A percentile compares a stretch with the other conserved stretches of the same genome.
These are phyloP conservation scores for Hanseniaspora taiwanica DNA, from an alignment of 805 yeast genomes.

Conservation along the genomic window DNA sequence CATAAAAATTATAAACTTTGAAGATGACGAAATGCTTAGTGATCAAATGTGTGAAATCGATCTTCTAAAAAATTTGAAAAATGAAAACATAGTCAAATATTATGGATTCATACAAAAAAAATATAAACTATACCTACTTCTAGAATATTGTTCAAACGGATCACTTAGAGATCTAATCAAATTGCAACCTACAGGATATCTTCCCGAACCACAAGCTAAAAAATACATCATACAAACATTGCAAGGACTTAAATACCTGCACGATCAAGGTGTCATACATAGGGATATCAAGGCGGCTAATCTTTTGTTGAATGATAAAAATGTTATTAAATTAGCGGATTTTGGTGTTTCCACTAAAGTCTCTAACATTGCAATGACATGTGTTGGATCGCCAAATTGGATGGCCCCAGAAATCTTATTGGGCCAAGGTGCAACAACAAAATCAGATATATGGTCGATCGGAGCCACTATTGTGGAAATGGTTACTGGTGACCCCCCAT, in stretches of 20 bases:
- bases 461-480: conserved; percentile 93
- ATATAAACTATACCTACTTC: conserved; percentile 58
- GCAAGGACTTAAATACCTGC: conserved; percentile 56
- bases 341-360: conserved; percentile 89
- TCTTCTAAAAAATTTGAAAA: conserved; percentile 63
- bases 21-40: conserved; percentile 53
- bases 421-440: conserved; percentile 72
- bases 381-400: conserved; percentile 92
- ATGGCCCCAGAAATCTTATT: conserved; percentile 95
- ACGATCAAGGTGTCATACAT: conserved; percentile 72
- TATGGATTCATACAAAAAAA: conserved; percentile 74
- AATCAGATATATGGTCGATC: conserved; percentile 86
- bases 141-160: conserved; percentile 59
- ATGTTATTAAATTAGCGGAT: conserved; percentile 82
- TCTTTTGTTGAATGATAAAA: conserved; percentile 52
- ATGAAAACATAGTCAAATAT: conserved; percentile 83
- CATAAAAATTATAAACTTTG: conserved; percentile 61
- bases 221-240: conserved; percentile 58
- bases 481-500: conserved; percentile 78
- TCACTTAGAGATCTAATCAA: conserved; percentile 36
- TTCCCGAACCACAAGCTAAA: conserved; percentile 50
- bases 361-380: conserved; percentile 43
- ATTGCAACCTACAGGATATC: conserved; percentile 18
- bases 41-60: conserved; percentile 50
- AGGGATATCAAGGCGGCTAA: conserved; percentile 93